Percentiles rank a stretch among this genome's conserved stretches.
phyloP scores from a whole-genome alignment of 371 early-diverging fungal genomes.

The Mortierella sp. region DNA sequence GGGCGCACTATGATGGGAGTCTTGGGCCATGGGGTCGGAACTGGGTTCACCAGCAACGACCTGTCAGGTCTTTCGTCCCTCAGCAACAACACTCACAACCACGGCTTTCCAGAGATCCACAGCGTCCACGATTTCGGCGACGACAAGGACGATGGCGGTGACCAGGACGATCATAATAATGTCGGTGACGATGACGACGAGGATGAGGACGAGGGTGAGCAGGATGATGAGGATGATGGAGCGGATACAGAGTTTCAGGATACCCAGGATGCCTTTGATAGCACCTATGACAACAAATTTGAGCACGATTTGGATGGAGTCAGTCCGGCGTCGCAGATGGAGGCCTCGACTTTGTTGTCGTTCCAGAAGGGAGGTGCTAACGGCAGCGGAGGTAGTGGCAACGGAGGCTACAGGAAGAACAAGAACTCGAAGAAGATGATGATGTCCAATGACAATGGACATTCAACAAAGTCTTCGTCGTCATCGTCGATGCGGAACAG shows the following conservation, averaged over 20 bases:
- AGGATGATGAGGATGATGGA: neutral
- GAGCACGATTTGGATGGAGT: conserved; percentile 12
- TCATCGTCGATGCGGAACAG: conserved; percentile 9
- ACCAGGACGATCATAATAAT: neutral
- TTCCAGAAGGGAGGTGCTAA: conserved; percentile 12
- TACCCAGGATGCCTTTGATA: conserved; percentile 26
- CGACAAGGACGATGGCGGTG: conserved; percentile 11
- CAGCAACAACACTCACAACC: neutral
- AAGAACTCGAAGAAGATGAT: neutral
- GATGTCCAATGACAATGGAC: neutral
- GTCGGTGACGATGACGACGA: conserved; percentile 16
- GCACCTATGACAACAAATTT: conserved; percentile 24
- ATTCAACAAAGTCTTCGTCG: neutral
- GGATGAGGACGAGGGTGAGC: conserved; percentile 11
- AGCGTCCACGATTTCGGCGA: conserved; percentile 2
- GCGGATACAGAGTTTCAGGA: conserved; percentile 21
- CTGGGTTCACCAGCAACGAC: conserved; percentile 16
- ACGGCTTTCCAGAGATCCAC: neutral
- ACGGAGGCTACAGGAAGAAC: neutral
- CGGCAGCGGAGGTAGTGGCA: neutral
- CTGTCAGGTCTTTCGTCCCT: conserved; percentile 9
- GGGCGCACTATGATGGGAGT: conserved; percentile 18
- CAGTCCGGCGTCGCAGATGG: neutral
- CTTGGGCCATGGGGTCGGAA: conserved; percentile 13
- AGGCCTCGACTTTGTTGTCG: neutral